A percentile compares a stretch with the other conserved stretches of the same genome.
phyloP scores from a whole-genome alignment of 495 filamentous ascomycete genomes.

The Aspergillus mulundensis region DNA sequence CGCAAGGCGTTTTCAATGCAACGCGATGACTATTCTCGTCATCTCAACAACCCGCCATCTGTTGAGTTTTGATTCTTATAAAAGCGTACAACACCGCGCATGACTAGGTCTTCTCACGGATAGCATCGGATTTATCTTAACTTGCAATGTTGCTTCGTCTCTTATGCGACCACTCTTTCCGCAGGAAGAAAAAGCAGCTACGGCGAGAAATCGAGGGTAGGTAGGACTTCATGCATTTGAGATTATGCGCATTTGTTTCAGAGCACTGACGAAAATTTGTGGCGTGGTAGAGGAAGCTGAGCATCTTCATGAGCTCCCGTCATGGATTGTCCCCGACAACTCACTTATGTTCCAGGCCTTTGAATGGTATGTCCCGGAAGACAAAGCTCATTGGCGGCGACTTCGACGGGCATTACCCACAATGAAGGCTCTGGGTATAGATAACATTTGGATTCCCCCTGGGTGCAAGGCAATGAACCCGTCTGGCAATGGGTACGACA shows the following conservation, averaged over 20 bases:
- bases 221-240: background rate
- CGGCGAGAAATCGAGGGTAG: slow-evolving; percentile 23
- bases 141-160: slow-evolving; percentile 15
- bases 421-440: slow-evolving; percentile 58
- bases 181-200: slow-evolving; percentile 10
- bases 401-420: slow-evolving; percentile 50
- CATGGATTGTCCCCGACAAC: slow-evolving; percentile 46
- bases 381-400: slow-evolving; percentile 60
- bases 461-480: slow-evolving; percentile 66
- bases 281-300: slow-evolving; percentile 23
- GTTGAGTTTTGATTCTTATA: background rate
- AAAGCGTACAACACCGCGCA: background rate
- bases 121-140: background rate
- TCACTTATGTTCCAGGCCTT: slow-evolving; percentile 65
- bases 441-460: slow-evolving; percentile 69
- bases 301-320: slow-evolving; percentile 28
- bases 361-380: slow-evolving; percentile 70
- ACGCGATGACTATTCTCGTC: background rate
- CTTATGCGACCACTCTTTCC: slow-evolving; percentile 3
- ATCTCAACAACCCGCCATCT: background rate
- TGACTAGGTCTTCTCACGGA: background rate
- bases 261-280: background rate
- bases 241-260: background rate
- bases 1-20: background rate
- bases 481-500: slow-evolving; percentile 68